Conservation (phyloP, 371 early-diverging fungal genomes). For the Syncephalastrum contaminatum region DNA sequence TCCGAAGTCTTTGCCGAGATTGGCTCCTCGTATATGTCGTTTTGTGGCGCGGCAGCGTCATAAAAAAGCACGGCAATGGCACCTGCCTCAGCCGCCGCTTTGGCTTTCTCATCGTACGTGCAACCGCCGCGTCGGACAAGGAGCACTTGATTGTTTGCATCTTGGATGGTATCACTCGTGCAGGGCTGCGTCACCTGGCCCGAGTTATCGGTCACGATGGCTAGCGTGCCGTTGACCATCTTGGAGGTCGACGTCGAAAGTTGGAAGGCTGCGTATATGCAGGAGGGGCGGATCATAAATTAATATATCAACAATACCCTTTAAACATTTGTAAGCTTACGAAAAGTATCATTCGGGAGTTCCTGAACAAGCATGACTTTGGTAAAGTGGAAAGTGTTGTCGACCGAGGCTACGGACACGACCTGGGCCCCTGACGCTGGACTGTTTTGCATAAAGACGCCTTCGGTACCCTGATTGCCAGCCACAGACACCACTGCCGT, state of each 20-base stretch:
- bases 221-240: slow-evolving; percentile 29
- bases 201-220: slow-evolving; percentile 9
- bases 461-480: slow-evolving; percentile 59
- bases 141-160: slow-evolving; percentile 30
- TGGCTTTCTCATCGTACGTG: slow-evolving; percentile 45
- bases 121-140: slow-evolving; percentile 55
- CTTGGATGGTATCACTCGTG: background rate
- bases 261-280: slow-evolving; percentile 19
- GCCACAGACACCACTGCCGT: slow-evolving; percentile 49
- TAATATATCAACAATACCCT: slow-evolving; percentile 30
- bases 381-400: slow-evolving; percentile 32
- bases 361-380: slow-evolving; percentile 13
- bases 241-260: slow-evolving; percentile 21
- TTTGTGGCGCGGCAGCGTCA: slow-evolving; percentile 19
- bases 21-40: slow-evolving; percentile 7
- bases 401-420: slow-evolving; percentile 64
- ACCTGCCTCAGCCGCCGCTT: slow-evolving; percentile 30
- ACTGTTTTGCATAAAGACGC: slow-evolving; percentile 41
- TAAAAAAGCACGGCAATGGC: slow-evolving; percentile 58
- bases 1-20: slow-evolving; percentile 10
- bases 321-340: slow-evolving; percentile 13
- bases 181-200: slow-evolving; percentile 6
- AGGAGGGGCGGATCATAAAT: slow-evolving; percentile 49
- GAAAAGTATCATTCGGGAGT: slow-evolving; percentile 17
- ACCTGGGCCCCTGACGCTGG: slow-evolving; percentile 50